Percentiles rank a stretch among this genome's conserved stretches.
phyloP scores from a whole-genome alignment of 441 rosid species.

The Syzygium syzygioides region DNA sequence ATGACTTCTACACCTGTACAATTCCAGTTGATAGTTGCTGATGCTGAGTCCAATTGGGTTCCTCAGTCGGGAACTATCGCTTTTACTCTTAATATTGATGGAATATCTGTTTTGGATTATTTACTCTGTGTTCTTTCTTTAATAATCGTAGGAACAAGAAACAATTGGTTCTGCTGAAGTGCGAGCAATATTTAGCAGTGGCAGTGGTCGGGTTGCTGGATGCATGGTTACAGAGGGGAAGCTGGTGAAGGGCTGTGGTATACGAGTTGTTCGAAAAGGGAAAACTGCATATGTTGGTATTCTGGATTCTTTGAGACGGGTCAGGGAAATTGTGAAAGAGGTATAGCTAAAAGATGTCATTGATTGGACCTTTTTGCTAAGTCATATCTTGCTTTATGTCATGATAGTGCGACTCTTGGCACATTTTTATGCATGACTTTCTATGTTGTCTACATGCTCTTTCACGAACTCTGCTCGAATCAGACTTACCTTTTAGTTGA shows the following conservation, averaged over 20 bases:
- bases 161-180: conserved; percentile 82
- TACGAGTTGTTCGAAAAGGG: conserved; percentile 63
- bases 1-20: neutral
- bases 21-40: neutral
- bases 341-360: conserved; percentile 23
- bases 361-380: neutral
- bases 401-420: neutral
- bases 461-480: neutral
- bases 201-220: conserved; percentile 98
- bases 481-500: neutral
- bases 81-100: neutral
- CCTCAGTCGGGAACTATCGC: neutral
- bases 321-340: conserved; percentile 92
- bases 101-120: conserved; percentile 9
- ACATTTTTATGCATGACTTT: neutral
- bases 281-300: conserved; percentile 61
- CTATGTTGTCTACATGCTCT: neutral
- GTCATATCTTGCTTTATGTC: neutral
- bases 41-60: neutral
- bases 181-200: conserved; percentile 91
- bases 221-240: conserved; percentile 97
- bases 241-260: conserved; percentile 78
- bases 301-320: conserved; percentile 84
- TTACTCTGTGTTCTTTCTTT: conserved; percentile 14
- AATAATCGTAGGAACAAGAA: conserved; percentile 66